Evolutionary conservation across 495 filamentous ascomycete species (phyloP), one percentile per base, ranked within the genome.

Genomic region (Trichoderma asperelloides): DNA sequence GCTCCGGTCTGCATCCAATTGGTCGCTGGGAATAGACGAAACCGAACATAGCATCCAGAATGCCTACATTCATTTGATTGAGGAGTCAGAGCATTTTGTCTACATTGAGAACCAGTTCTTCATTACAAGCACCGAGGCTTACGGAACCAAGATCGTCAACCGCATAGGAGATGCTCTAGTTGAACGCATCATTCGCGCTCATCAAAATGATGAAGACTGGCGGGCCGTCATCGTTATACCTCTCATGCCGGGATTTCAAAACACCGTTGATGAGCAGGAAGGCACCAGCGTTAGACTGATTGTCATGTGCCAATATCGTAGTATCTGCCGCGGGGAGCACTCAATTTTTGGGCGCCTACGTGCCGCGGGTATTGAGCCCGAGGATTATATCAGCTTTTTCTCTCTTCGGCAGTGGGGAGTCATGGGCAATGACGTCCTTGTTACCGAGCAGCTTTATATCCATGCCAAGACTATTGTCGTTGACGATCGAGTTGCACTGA

Each of bases 31-130:
- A 39, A 92, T 91, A 39, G 87, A 90, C 4, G 85, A 94, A 55
- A 90, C 87, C 0, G 95, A 99, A 71, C 86, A 92, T 72, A 97
- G 94, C 75, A 99, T 99, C 71, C 91, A 95, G 85, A 92, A 89
- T 67, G 95, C 95, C 33, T 99, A 99, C 71, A 85, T 95, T 71
- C 95, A 96, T 74, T 83, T 95, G 76, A 99, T 99, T 66, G 88
- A 95, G 72, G 86, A 92, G 65, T 96, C 92, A 11, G 93, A 99
- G 62, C 95, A 98, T 72, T 97, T 98, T 69, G 91, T 99, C 67
- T 98, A 99, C 75, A 96, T 99, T 68, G 95, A 99, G 73, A 99
- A 99, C 74, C 95, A 99, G 75, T 99, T 99, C 80, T 99, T 96
- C 79, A 91, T 99, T 79, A 95, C 88, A 66, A 96, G 91, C 66